phyloP scores from a whole-genome alignment of 2,329 filamentous ascomycete genomes.

The Lachnellula subtilissima region DNA sequence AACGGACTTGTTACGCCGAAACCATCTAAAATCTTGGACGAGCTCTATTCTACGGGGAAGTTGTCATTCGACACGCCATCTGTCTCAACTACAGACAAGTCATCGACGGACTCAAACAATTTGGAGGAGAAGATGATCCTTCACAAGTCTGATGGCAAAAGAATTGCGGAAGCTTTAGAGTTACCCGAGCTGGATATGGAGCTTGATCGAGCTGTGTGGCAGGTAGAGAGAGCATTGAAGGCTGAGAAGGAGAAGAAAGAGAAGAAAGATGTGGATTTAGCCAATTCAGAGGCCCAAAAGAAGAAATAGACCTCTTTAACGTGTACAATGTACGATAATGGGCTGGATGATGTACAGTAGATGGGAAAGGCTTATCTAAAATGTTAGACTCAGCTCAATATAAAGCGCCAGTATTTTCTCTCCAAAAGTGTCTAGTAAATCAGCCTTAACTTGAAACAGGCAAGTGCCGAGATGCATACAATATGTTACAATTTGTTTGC shows the following conservation, averaged over 20 bases:
- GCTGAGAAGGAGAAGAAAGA: constrained; percentile 23
- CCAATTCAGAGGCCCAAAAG: constrained; percentile 13
- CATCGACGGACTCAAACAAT: constrained; percentile 15
- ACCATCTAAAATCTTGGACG: constrained; percentile 66
- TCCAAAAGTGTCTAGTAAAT: neutral
- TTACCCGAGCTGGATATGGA: constrained; percentile 68
- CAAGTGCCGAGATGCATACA: neutral
- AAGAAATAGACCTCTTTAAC: constrained; percentile 11
- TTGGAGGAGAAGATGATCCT: constrained; percentile 39
- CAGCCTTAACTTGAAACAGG: neutral
- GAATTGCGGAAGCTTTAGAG: constrained; percentile 56
- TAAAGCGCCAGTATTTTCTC: neutral
- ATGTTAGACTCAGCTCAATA: constrained; percentile 5
- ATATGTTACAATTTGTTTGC: neutral
- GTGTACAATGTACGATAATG: constrained; percentile 1
- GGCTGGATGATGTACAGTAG: neutral
- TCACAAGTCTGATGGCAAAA: constrained; percentile 48
- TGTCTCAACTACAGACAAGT: constrained; percentile 1
- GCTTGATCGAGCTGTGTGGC: constrained; percentile 70
- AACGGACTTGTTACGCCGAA: constrained; percentile 64
- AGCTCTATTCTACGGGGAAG: constrained; percentile 54
- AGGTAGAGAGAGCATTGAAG: constrained; percentile 50
- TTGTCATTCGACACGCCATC: constrained; percentile 11
- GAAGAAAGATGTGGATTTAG: constrained; percentile 17
- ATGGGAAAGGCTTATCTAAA: neutral